Evolutionary conservation across 2,329 filamentous ascomycete species (phyloP), one percentile per base, ranked within the genome.

Genomic region (Basipetospora chlamydospora): DNA sequence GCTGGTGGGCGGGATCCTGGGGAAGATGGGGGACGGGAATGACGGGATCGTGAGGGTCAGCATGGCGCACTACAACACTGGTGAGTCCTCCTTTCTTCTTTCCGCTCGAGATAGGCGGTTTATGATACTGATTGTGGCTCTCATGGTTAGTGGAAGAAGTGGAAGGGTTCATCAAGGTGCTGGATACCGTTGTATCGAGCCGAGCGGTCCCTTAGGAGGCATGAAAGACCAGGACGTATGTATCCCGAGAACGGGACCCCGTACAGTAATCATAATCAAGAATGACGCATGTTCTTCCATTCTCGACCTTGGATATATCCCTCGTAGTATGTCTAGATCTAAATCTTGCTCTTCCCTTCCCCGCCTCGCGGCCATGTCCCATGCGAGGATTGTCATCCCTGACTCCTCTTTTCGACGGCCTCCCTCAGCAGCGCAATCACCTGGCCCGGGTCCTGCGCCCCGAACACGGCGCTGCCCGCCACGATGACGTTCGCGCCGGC

Each of bases 401-500:
- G 32, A 28, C 35, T 38, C 35, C 35, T 38, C 49, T 70, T 71
- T 37, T 95, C 74, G 3, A 98, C 87, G 3, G 83, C 73, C 41
- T 80, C 73, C 45, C 86, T 72, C 51, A 98, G 61, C 56, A 81
- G 66, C n/a, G 68, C 60, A 52, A 98, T 95, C 17, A 95, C 86
- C 46, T 90, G 80, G 5, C 72, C 72, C 0, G 90, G 90, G 51
- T 94, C 83, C 51, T 85, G 70, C 13, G 90, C 88, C 25, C 87
- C 86, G 58, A 96, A 98, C 6, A 98, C 86, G 28, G 90, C 90
- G 50, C 84, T 94, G 21, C 90, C 90, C 9, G 90, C 88, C 35
- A 98, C 90, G 51, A 98, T 98, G 39, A 98, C 90, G 50, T 98
- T 98, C 38, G 90, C 90, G 23, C 90, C 90, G 1, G 90, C 90